Evolutionary conservation across 306 rosid genomes (phyloP).

Genomic region (Castanospermum australe): DNA sequence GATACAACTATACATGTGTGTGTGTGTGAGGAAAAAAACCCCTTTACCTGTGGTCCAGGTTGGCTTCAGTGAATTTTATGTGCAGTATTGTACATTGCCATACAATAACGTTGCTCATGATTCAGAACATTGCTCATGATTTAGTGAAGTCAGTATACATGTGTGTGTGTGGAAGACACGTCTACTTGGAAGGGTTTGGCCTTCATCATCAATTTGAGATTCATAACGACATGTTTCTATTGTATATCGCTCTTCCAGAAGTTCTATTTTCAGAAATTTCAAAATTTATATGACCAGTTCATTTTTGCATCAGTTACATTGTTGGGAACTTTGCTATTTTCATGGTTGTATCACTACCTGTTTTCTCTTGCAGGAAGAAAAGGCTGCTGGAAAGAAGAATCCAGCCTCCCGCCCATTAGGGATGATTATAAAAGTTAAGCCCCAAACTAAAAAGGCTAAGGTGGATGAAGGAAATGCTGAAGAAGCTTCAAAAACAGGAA

Average conservation of each 20-base stretch:
- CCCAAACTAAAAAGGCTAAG: slow-evolving; percentile 75
- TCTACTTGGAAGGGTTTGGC: slow-evolving; percentile 11
- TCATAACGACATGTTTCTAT: neutral
- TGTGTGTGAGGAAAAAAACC: slow-evolving; percentile 47
- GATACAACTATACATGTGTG: too few species aligned
- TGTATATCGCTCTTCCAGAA: neutral
- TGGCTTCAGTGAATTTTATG: neutral
- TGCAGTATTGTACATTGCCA: neutral
- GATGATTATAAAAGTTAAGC: slow-evolving; percentile 77
- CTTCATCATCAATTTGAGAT: slow-evolving; percentile 12
- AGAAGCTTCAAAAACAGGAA: slow-evolving; percentile 36
- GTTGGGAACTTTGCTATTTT: neutral
- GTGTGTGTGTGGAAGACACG: neutral
- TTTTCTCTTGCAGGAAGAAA: slow-evolving; percentile 58
- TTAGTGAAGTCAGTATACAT: too few species aligned
- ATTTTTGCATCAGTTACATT: neutral
- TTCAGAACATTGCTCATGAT: too few species aligned
- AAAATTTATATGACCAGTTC: neutral
- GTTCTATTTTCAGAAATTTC: slow-evolving; percentile 3
- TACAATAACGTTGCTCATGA: slow-evolving; percentile 2
- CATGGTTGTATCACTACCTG: neutral
- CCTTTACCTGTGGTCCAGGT: slow-evolving; percentile 49
- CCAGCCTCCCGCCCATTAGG: slow-evolving; percentile 48
- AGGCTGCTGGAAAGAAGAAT: slow-evolving; percentile 56
- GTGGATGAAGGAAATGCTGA: slow-evolving; percentile 39